phyloP scores from a whole-genome alignment of 495 filamentous ascomycete genomes.

The Penicillium ochrochloron region DNA sequence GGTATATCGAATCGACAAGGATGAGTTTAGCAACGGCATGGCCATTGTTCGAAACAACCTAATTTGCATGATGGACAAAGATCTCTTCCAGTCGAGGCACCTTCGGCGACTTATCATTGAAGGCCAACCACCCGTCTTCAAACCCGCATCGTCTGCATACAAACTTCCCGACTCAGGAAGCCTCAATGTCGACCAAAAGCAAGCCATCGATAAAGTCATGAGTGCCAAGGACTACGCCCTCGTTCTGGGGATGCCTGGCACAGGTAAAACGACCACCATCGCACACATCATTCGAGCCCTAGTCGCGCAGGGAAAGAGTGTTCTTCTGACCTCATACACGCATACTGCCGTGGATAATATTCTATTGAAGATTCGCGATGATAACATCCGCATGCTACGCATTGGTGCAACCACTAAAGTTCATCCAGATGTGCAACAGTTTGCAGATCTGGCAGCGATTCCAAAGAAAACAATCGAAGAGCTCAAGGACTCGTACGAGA shows the following conservation, averaged over 20 bases:
- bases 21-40: conserved; percentile 98
- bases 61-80: conserved; percentile 85
- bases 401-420: conserved; percentile 83
- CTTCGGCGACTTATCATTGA: conserved; percentile 81
- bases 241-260: conserved; percentile 96
- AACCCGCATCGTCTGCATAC: conserved; percentile 62
- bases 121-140: conserved; percentile 72
- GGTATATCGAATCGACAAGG: conserved; percentile 89
- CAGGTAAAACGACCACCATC: conserved; percentile 97
- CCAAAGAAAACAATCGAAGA: conserved; percentile 79
- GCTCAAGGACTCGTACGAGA: conserved; percentile 78
- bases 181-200: conserved; percentile 85
- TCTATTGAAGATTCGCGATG: conserved; percentile 81
- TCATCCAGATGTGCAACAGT: conserved; percentile 81
- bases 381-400: conserved; percentile 79
- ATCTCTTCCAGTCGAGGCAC: conserved; percentile 69
- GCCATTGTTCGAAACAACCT: conserved; percentile 92
- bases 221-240: conserved; percentile 92
- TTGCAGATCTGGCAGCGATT: conserved; percentile 74
- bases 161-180: conserved; percentile 51
- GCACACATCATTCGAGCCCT: conserved; percentile 94
- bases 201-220: conserved; percentile 92
- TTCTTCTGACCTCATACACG: conserved; percentile 92
- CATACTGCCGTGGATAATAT: conserved; percentile 99
- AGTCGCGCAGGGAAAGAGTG: conserved; percentile 86